Evolutionary conservation across 305 asterid genomes (phyloP), one percentile per base, ranked within the genome.

Genomic region (Andrographis paniculata): DNA sequence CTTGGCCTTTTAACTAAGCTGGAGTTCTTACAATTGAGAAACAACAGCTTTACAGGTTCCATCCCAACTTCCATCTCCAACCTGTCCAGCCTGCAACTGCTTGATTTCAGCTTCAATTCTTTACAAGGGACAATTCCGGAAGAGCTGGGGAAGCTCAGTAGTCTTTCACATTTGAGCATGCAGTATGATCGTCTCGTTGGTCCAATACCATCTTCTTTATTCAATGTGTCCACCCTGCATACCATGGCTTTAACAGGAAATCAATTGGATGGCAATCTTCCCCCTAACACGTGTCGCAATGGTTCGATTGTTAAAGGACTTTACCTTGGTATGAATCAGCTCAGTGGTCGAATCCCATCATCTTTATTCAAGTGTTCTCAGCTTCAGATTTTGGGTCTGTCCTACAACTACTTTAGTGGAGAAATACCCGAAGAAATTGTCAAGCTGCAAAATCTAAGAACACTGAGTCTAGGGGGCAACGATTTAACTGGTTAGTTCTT

Each of bases 21-120:
- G 0, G 23, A 53, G 6, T 0, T 0, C 23, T 14, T 69, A 13
- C 1, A 18, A 8, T 35, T 69, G 1, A 16, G 20, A 9, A 56
- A 57, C 18, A 74, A 69, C 28, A 66, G 50, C 9, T 59, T 69
- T 23, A 18, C 56, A 0, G 67, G 74, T 40, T n/a, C 21, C 0
- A 50, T 67, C 36, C 74, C 70, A 1, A 22, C 10, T 1, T 47
- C 64, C 17, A 15, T 74, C 5, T 61, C 53, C 5, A 75, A 55
- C 53, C 15, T 66, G 2, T 47, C 66, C 4, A 71, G 50, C 22
- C 64, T 62, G 5, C 58, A 38, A n/a, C 0, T 1, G 2, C 48
- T 67, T 21, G 19, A 48, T n/a, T 8, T 67, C 8, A 2, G 57
- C 1, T 46, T 9, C 53, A 69, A 65, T 45, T 45, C 51, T 8